phyloP scores from a whole-genome alignment of 257 asterid genomes.

The Parsonsia alboflavescens region DNA sequence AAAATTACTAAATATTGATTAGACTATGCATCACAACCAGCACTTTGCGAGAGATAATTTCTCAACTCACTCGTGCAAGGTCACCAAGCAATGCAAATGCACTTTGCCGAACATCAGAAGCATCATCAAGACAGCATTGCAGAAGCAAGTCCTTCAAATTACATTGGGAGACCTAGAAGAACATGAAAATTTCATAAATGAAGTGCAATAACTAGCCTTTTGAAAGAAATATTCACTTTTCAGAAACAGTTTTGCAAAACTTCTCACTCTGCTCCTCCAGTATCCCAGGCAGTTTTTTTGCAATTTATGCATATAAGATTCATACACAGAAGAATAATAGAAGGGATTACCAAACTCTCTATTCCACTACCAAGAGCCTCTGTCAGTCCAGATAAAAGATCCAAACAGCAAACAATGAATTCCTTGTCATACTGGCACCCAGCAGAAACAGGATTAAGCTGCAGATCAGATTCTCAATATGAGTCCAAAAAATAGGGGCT shows the following conservation, averaged over 20 bases:
- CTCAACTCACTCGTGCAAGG: constrained; percentile 78
- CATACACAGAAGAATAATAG: not conserved
- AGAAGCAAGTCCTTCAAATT: constrained; percentile 85
- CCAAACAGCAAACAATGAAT: constrained; percentile 89
- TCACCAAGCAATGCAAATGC: constrained; percentile 99
- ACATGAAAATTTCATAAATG: not conserved
- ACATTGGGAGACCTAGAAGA: constrained; percentile 72
- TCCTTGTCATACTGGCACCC: constrained; percentile 88
- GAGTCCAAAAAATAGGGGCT: not conserved
- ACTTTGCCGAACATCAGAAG: constrained; percentile 90
- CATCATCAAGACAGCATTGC: constrained; percentile 95
- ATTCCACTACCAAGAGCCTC: constrained; percentile 98
- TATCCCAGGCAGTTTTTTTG: not conserved
- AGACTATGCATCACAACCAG: not conserved
- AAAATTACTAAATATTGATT: not conserved
- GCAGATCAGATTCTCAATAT: constrained; percentile 24
- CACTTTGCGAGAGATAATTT: not conserved
- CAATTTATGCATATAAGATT: not conserved
- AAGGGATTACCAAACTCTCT: constrained; percentile 80
- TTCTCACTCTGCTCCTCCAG: not conserved
- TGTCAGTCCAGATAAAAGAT: constrained; percentile 94
- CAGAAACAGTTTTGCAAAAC: not conserved
- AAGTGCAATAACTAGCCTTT: not conserved
- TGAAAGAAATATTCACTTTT: not conserved
- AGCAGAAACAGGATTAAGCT: constrained; percentile 83